phyloP scores from a whole-genome alignment of 2,329 filamentous ascomycete species.

The Pseudogymnoascus sp. region DNA sequence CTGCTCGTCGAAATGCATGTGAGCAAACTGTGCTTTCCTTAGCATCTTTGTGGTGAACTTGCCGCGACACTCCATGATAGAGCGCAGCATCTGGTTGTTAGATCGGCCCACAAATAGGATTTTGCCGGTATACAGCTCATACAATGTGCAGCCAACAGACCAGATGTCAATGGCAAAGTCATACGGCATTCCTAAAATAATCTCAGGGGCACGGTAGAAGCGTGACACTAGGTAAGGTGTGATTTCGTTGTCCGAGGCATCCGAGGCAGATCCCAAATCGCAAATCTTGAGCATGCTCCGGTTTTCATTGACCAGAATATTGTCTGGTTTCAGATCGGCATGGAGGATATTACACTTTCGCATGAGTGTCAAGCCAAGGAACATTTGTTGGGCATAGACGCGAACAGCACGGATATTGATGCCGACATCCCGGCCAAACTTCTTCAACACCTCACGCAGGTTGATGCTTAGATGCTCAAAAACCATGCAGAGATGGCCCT shows the following conservation, averaged over 20 bases:
- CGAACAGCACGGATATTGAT: constrained; percentile 84
- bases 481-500: constrained; percentile 89
- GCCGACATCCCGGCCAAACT: constrained; percentile 89
- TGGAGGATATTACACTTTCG: constrained; percentile 91
- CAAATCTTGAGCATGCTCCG: constrained; percentile 87
- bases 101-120: constrained; percentile 91
- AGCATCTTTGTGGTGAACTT: constrained; percentile 86
- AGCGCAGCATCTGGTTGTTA: constrained; percentile 97
- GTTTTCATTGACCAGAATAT: constrained; percentile 83
- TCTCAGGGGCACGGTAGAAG: constrained; percentile 94
- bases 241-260: constrained; percentile 82
- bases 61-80: constrained; percentile 92
- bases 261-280: constrained; percentile 92
- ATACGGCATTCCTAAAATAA: constrained; percentile 94
- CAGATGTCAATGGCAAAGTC: constrained; percentile 94
- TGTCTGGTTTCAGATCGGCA: constrained; percentile 95
- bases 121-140: constrained; percentile 95
- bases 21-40: constrained; percentile 69
- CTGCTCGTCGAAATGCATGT: constrained; percentile 76
- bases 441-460: constrained; percentile 85
- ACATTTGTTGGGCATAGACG: constrained; percentile 89
- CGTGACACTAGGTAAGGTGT: constrained; percentile 94
- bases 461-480: constrained; percentile 96
- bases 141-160: constrained; percentile 95
- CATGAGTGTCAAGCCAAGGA: constrained; percentile 79